phyloP scores from a whole-genome alignment of 176 grass and related monocot species.

The Saccharum officinarum region DNA sequence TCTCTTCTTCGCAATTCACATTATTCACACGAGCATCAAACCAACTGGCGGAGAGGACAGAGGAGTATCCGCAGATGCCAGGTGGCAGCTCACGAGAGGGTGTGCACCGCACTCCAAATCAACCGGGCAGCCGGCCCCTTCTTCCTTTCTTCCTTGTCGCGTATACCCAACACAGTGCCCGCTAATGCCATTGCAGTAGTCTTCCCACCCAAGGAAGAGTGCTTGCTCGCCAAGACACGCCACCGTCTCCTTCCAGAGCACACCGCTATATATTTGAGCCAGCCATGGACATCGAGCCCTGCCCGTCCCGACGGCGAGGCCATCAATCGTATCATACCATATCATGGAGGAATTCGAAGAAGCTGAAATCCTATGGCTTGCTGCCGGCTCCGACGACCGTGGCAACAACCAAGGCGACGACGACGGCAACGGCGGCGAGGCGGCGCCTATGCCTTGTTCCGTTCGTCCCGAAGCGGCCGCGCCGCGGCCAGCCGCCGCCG shows the following conservation, averaged over 20 bases:
- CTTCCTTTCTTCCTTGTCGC: constrained; percentile 4
- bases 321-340: not conserved
- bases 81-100: constrained; percentile 33
- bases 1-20: not conserved
- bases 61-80: not conserved
- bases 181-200: constrained; percentile 1
- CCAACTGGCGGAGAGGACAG: too few relatives aligned
- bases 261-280: constrained; percentile 29
- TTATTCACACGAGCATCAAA: not conserved
- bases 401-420: not conserved
- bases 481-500: not conserved
- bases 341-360: constrained; percentile 67
- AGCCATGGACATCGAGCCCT: not conserved
- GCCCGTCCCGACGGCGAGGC: constrained; percentile 34
- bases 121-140: not conserved
- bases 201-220: constrained; percentile 30
- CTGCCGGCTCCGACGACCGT: not conserved
- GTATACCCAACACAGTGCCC: not conserved
- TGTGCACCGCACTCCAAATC: constrained; percentile 48
- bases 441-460: not conserved
- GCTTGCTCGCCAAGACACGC: constrained; percentile 55
- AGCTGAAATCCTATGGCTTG: constrained; percentile 56
- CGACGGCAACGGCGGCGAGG: not conserved
- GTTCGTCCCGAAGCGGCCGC: not conserved
- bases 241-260: constrained; percentile 17